Conservation (phyloP, 1,139 yeast genomes). For the Nakaseomyces nivariensis region DNA sequence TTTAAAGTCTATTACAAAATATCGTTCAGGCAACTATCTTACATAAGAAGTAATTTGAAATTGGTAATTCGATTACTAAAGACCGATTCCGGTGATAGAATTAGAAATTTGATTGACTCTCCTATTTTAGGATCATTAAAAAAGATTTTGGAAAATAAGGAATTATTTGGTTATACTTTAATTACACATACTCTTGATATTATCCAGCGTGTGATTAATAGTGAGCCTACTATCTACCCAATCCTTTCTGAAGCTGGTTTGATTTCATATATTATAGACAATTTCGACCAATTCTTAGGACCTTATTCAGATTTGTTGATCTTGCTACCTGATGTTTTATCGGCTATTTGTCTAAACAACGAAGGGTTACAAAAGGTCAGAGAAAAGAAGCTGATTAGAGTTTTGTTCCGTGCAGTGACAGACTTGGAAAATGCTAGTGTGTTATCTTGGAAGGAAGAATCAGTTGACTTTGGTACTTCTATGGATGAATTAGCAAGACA, state of each 20-base stretch:
- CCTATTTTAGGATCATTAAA: conserved; percentile 57
- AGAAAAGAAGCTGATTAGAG: conserved; percentile 37
- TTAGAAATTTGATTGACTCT: conserved; percentile 79
- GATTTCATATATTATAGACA: conserved; percentile 52
- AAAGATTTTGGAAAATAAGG: conserved; percentile 47
- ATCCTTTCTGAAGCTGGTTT: conserved; percentile 73
- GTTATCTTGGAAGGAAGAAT: conserved; percentile 40
- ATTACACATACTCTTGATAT: conserved; percentile 56
- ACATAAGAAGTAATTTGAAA: conserved; percentile 45
- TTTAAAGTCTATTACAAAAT: conserved; percentile 49
- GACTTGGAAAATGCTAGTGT: conserved; percentile 41
- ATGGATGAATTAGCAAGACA: conserved; percentile 81
- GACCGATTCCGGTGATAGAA: conserved; percentile 71
- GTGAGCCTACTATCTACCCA: conserved; percentile 84
- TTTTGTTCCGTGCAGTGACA: conserved; percentile 45
- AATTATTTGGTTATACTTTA: conserved; percentile 61
- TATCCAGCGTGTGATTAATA: conserved; percentile 66
- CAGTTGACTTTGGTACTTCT: conserved; percentile 51
- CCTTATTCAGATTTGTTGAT: conserved; percentile 52
- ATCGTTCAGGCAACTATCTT: conserved; percentile 56
- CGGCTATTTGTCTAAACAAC: conserved; percentile 72
- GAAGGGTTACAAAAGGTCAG: conserved; percentile 57
- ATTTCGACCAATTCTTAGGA: conserved; percentile 42
- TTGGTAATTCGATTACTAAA: conserved; percentile 57
- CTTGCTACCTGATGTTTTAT: conserved; percentile 66